Percentiles rank a stretch among this genome's conserved stretches.
phyloP scores from a whole-genome alignment of 768 basidiomycete species.

The Suillus discolor region DNA sequence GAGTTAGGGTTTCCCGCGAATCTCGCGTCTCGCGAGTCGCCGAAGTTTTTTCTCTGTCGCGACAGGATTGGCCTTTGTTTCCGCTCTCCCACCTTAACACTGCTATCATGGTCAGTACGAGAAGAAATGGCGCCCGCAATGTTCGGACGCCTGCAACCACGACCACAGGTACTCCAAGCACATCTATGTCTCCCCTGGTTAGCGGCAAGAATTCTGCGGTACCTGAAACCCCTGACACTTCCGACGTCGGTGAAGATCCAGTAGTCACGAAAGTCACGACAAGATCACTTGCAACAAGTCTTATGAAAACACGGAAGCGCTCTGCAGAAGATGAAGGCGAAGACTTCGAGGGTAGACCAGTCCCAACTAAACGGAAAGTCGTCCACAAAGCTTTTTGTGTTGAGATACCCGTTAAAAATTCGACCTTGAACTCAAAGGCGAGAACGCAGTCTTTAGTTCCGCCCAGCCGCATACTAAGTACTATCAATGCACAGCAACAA shows the following conservation, averaged over 20 bases:
- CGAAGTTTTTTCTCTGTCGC: slow-evolving; percentile 7
- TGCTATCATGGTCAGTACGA: slow-evolving; percentile 25
- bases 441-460: slow-evolving; percentile 14
- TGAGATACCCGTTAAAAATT: slow-evolving; percentile 11
- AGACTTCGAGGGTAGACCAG: slow-evolving; percentile 15
- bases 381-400: slow-evolving; percentile 29
- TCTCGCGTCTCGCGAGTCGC: neutral
- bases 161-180: slow-evolving; percentile 37
- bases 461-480: slow-evolving; percentile 19
- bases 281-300: slow-evolving; percentile 3
- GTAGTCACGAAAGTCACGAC: slow-evolving; percentile 4
- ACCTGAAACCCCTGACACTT: slow-evolving; percentile 57
- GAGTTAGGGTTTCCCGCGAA: slow-evolving; percentile 14
- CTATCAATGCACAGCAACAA: slow-evolving; percentile 11
- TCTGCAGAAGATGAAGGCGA: slow-evolving; percentile 36
- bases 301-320: slow-evolving; percentile 29
- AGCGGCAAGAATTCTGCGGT: slow-evolving; percentile 49
- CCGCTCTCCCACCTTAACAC: neutral
- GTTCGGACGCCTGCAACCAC: slow-evolving; percentile 27
- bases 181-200: slow-evolving; percentile 52
- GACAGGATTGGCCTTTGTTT: slow-evolving; percentile 18
- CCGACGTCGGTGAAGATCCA: slow-evolving; percentile 33
- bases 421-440: slow-evolving; percentile 26
- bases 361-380: slow-evolving; percentile 37
- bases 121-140: slow-evolving; percentile 18